Conservation (phyloP, 768 basidiomycete genomes). For the Leccinum obscurum region DNA sequence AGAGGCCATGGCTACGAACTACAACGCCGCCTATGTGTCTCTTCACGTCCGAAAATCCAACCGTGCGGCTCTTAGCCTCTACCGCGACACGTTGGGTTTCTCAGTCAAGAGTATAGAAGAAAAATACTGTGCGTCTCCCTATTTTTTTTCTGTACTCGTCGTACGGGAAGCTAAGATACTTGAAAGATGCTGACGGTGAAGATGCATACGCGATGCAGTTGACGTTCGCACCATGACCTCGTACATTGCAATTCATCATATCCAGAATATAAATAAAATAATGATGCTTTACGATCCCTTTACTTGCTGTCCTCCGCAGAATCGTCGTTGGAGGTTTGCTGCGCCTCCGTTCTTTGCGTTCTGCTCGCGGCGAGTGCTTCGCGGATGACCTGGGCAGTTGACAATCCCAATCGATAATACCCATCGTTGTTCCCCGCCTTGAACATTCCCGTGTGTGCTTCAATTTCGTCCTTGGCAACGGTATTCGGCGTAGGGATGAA, state of each 20-base stretch:
- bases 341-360: neutral
- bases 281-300: conserved; percentile 3
- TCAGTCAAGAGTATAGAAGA: conserved; percentile 83
- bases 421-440: conserved; percentile 79
- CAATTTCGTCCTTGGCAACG: conserved; percentile 70
- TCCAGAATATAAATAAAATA: conserved; percentile 9
- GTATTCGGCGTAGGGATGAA: conserved; percentile 69
- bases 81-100: conserved; percentile 89
- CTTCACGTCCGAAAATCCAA: conserved; percentile 96
- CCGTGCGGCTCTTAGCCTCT: conserved; percentile 84
- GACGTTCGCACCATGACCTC: conserved; percentile 42
- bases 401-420: conserved; percentile 82
- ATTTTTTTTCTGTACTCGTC: neutral
- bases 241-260: conserved; percentile 1
- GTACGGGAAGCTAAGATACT: conserved; percentile 10
- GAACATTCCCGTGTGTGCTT: conserved; percentile 92
- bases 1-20: conserved; percentile 88
- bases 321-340: neutral
- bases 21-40: conserved; percentile 80
- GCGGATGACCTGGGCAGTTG: conserved; percentile 59
- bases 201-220: conserved; percentile 92
- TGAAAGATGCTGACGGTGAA: conserved; percentile 88
- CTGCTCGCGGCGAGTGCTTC: conserved; percentile 44
- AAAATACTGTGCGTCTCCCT: conserved; percentile 76
- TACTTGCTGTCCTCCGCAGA: conserved; percentile 5